Evolutionary conservation across 139 green algal species (phyloP).

Genomic region (Chlorella sp.): DNA sequence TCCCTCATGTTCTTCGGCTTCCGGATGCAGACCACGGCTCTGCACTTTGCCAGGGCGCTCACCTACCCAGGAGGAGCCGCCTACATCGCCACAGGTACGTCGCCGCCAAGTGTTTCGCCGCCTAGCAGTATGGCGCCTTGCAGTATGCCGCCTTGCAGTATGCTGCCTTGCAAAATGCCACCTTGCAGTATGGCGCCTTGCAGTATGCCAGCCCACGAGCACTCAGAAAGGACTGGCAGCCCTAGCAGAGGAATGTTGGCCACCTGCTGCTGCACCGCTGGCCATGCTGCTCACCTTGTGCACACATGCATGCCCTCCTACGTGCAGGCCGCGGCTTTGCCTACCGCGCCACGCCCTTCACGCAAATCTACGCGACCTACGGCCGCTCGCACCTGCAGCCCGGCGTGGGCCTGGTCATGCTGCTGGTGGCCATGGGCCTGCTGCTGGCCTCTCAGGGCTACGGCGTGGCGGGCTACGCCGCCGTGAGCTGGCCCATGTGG

Average conservation of each 20-base stretch:
- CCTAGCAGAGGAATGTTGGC: too few relatives aligned
- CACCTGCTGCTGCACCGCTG: too few relatives aligned
- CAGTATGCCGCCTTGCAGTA: too few relatives aligned
- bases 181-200: too few relatives aligned
- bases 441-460: conserved; percentile 16
- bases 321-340: conserved; percentile 73
- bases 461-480: conserved; percentile 27
- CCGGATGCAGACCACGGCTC: conserved; percentile 40
- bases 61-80: conserved; percentile 44
- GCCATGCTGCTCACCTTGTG: too few relatives aligned
- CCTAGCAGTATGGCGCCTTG: too few relatives aligned
- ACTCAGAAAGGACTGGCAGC: too few relatives aligned
- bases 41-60: conserved; percentile 48
- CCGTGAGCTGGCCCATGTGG: conserved; percentile 54
- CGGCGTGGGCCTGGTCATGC: conserved; percentile 35
- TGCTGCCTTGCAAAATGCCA: too few relatives aligned
- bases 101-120: too few relatives aligned
- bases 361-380: conserved; percentile 38
- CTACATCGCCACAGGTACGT: conserved; percentile 72
- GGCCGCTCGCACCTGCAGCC: conserved; percentile 52
- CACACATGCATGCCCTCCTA: too few relatives aligned
- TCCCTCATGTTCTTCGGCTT: conserved; percentile 43
- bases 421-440: conserved; percentile 44
- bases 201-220: too few relatives aligned
- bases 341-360: conserved; percentile 57